Percentiles rank a stretch among this genome's conserved stretches.
Evolutionary conservation across 2,329 filamentous ascomycete genomes (phyloP).

Genomic region (Pezicula carpinea): DNA sequence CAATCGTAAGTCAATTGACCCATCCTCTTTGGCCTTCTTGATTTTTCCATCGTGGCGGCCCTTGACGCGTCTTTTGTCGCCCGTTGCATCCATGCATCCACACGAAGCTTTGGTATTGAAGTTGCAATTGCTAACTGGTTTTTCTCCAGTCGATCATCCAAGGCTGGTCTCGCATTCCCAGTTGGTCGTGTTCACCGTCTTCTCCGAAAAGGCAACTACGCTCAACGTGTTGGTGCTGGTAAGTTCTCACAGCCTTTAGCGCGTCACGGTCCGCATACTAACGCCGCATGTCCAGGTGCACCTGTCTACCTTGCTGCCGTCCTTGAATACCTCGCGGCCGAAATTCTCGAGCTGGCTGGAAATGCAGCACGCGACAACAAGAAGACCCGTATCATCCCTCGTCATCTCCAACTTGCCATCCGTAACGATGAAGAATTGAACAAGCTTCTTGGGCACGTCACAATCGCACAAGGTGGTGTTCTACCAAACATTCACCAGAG

Average conservation of each 20-base stretch:
- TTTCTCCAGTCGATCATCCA: slow-evolving; percentile 79
- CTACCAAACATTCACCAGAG: slow-evolving; percentile 96
- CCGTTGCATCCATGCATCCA: slow-evolving; percentile 3
- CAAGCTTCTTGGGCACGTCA: slow-evolving; percentile 95
- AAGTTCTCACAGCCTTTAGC: slow-evolving; percentile 28
- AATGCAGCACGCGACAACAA: slow-evolving; percentile 99
- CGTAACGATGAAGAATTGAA: slow-evolving; percentile 99
- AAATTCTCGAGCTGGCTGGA: slow-evolving; percentile 97
- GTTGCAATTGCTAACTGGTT: slow-evolving; percentile 34
- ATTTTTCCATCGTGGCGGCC: slow-evolving; percentile 1
- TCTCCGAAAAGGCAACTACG: slow-evolving; percentile 98
- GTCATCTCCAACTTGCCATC: slow-evolving; percentile 98
- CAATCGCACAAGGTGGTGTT: slow-evolving; percentile 95
- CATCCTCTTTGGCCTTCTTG: slow-evolving; percentile 7
- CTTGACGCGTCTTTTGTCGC: slow-evolving; percentile 36
- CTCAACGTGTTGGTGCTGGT: slow-evolving; percentile 98
- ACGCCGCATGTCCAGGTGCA: slow-evolving; percentile 48
- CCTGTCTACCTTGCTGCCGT: slow-evolving; percentile 97
- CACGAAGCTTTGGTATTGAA: slow-evolving; percentile 23
- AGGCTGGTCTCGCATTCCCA: slow-evolving; percentile 98
- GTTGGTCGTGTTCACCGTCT: slow-evolving; percentile 99
- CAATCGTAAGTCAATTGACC: slow-evolving; percentile 77
- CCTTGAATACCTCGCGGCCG: slow-evolving; percentile 95
- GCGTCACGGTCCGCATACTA: slow-evolving; percentile 18
- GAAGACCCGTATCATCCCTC: slow-evolving; percentile 99